Conservation (phyloP, 148 eudicot species). For the Gaultheria prostrata region DNA sequence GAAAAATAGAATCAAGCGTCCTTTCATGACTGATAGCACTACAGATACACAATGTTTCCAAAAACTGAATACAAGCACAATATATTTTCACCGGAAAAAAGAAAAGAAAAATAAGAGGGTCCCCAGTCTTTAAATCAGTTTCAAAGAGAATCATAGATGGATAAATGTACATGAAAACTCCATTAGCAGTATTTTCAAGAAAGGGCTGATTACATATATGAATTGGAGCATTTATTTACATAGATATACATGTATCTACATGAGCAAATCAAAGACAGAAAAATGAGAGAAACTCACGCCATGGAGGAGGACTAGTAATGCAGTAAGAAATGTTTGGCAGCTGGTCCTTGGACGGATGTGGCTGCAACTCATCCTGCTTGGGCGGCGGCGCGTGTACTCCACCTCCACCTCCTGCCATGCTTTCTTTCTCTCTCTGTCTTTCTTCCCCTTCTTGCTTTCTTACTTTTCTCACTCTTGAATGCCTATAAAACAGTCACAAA, state of each 20-base stretch:
- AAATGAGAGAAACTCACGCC: slow-evolving; percentile 59
- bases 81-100: background rate
- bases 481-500: slow-evolving; percentile 11
- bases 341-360: slow-evolving; percentile 86
- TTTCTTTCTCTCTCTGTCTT: background rate
- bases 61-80: background rate
- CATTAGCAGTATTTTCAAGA: background rate
- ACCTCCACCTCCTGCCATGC: slow-evolving; percentile 40
- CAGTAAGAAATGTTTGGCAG: slow-evolving; percentile 72
- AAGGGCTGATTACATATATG: slow-evolving; percentile 13
- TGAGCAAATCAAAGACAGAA: background rate
- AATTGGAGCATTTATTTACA: too few relatives aligned
- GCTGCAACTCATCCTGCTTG: slow-evolving; percentile 64
- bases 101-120: background rate
- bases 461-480: slow-evolving; percentile 7
- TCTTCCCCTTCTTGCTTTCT: slow-evolving; percentile 14
- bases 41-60: background rate
- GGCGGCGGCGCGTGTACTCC: slow-evolving; percentile 73
- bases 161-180: slow-evolving; percentile 23
- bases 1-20: background rate
- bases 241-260: background rate
- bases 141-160: background rate
- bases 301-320: slow-evolving; percentile 91
- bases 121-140: background rate
- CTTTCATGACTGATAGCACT: background rate